Conservation (phyloP, 768 basidiomycete species). For the Multifurca ochricompacta region DNA sequence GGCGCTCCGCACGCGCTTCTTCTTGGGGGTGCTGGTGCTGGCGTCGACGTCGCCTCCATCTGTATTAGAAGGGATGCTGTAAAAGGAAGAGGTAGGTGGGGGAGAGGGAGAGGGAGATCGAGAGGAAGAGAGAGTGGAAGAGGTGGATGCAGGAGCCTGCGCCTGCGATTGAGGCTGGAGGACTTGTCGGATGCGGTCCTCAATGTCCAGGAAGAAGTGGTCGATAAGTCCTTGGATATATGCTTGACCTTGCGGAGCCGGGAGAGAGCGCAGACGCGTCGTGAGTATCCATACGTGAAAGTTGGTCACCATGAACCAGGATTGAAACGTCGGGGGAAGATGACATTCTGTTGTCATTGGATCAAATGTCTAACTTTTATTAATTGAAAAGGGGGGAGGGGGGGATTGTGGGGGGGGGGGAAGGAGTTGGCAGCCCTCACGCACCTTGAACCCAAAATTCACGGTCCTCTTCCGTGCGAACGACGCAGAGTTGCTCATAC, state of each 20-base stretch:
- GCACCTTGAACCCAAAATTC: constrained; percentile 17
- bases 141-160: constrained; percentile 24
- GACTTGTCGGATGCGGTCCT: constrained; percentile 78
- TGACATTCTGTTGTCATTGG: constrained; percentile 51
- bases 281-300: constrained; percentile 89
- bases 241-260: constrained; percentile 49
- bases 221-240: constrained; percentile 82
- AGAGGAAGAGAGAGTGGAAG: too few species aligned
- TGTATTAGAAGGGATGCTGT: not conserved
- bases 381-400: not conserved
- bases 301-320: constrained; percentile 93
- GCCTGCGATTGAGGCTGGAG: constrained; percentile 27
- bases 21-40: not conserved
- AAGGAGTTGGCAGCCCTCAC: too few species aligned
- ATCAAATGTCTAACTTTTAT: not conserved
- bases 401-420: too few species aligned
- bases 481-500: constrained; percentile 16
- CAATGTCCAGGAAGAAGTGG: constrained; percentile 92
- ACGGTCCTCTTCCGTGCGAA: constrained; percentile 19
- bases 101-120: constrained; percentile 22
- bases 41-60: too few species aligned
- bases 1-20: constrained; percentile 39
- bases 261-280: constrained; percentile 80
- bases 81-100: constrained; percentile 13
- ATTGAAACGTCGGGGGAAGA: constrained; percentile 89